phyloP scores from a whole-genome alignment of 345 rosid species.

The Reutealis trisperma region DNA sequence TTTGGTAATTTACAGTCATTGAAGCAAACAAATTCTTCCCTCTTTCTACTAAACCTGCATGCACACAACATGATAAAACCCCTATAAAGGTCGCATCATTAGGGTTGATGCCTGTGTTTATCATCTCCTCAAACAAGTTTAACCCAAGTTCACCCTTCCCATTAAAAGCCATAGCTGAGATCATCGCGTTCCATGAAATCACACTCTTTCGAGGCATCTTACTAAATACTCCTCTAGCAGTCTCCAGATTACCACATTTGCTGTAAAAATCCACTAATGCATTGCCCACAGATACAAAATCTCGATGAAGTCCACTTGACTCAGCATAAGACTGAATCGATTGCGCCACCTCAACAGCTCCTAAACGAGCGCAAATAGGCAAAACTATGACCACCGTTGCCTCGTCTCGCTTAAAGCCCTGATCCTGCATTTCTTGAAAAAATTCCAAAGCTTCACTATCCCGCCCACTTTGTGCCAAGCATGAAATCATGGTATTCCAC shows the following conservation, averaged over 20 bases:
- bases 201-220: slow-evolving; percentile 51
- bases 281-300: slow-evolving; percentile 54
- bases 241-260: slow-evolving; percentile 58
- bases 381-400: slow-evolving; percentile 60
- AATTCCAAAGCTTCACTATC: slow-evolving; percentile 58
- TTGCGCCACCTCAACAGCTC: slow-evolving; percentile 50
- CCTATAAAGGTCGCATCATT: slow-evolving; percentile 54
- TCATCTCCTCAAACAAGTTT: slow-evolving; percentile 57
- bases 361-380: slow-evolving; percentile 65
- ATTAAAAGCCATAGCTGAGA: slow-evolving; percentile 59
- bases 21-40: slow-evolving; percentile 51
- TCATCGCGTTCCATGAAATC: slow-evolving; percentile 70
- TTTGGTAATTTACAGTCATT: slow-evolving; percentile 41
- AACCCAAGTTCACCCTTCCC: slow-evolving; percentile 61
- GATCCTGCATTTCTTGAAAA: slow-evolving; percentile 60
- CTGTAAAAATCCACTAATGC: slow-evolving; percentile 63
- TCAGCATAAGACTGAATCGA: slow-evolving; percentile 56
- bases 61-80: slow-evolving; percentile 61
- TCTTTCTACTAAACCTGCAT: slow-evolving; percentile 57
- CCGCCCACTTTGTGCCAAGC: slow-evolving; percentile 56
- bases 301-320: slow-evolving; percentile 40
- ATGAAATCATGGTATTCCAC: slow-evolving; percentile 70
- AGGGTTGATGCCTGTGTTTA: slow-evolving; percentile 40
- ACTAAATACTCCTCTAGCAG: slow-evolving; percentile 42
- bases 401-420: slow-evolving; percentile 58